Percentiles rank a stretch among this genome's conserved stretches.
phyloP scores from a whole-genome alignment of 2,329 filamentous ascomycete species.

The Fusarium sp. region DNA sequence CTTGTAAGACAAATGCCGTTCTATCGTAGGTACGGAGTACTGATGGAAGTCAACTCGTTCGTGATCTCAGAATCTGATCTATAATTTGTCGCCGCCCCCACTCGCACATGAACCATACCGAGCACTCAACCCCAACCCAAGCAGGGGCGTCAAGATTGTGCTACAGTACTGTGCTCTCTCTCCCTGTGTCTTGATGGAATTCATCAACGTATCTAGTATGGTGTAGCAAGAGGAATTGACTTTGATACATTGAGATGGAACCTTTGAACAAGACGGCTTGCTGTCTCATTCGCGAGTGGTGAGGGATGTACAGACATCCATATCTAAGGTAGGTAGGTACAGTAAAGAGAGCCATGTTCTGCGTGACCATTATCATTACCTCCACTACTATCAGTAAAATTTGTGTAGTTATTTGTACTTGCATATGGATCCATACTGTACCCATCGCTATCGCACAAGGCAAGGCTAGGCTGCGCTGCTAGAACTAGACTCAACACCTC shows the following conservation, averaged over 20 bases:
- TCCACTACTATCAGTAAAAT: conserved; percentile 28
- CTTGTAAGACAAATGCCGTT: background rate
- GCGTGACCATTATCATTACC: background rate
- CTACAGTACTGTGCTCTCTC: background rate
- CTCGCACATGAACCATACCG: conserved; percentile 24
- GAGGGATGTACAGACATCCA: background rate
- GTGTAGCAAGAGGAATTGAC: background rate
- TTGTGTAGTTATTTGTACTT: conserved; percentile 26
- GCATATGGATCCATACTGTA: conserved; percentile 10
- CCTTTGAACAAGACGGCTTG: background rate
- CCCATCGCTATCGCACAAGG: background rate
- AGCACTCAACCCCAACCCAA: conserved; percentile 20
- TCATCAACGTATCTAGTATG: background rate
- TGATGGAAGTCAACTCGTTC: background rate
- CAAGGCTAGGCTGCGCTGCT: background rate
- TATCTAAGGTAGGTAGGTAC: too few species aligned
- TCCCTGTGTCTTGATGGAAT: background rate
- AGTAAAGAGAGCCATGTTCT: background rate
- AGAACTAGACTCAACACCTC: background rate
- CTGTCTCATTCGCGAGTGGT: background rate
- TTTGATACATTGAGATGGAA: background rate
- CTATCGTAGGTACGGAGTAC: too few species aligned
- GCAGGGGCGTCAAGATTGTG: background rate
- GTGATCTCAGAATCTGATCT: conserved; percentile 6
- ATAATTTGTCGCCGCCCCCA: conserved; percentile 13